Conservation (phyloP, 2,329 filamentous ascomycete species). For the Penicillium occitanis region DNA sequence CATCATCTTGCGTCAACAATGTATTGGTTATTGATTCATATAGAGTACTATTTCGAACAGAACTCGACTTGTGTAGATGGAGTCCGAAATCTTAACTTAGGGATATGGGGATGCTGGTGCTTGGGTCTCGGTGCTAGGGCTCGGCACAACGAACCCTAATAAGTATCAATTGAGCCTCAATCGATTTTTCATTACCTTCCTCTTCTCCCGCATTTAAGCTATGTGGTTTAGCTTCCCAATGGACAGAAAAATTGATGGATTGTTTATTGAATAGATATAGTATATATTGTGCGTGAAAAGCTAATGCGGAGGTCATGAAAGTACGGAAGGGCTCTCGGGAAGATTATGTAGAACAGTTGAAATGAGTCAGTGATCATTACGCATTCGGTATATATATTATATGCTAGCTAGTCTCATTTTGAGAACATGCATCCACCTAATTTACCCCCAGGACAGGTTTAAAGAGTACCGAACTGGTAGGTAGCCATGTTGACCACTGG, state of each 20-base stretch:
- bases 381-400: background rate
- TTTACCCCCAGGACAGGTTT: background rate
- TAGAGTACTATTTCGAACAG: background rate
- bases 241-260: too few relatives aligned
- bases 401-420: background rate
- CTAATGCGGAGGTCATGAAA: too few relatives aligned
- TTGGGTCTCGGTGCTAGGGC: background rate
- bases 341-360: background rate
- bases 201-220: background rate
- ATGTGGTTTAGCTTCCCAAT: background rate
- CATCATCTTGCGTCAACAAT: background rate
- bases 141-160: background rate
- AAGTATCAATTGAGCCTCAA: background rate
- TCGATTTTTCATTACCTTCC: background rate
- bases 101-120: too few relatives aligned
- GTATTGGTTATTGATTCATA: background rate
- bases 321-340: too few relatives aligned
- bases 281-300: background rate
- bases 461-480: conserved; percentile 44
- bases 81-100: background rate
- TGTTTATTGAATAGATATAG: background rate
- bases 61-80: background rate
- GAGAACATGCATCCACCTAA: background rate
- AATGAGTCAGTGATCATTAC: background rate
- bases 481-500: conserved; percentile 46